Percentiles rank a stretch among this genome's conserved stretches.
Conservation (phyloP, 176 grass and related monocot species). For the Oryza meyeriana region DNA sequence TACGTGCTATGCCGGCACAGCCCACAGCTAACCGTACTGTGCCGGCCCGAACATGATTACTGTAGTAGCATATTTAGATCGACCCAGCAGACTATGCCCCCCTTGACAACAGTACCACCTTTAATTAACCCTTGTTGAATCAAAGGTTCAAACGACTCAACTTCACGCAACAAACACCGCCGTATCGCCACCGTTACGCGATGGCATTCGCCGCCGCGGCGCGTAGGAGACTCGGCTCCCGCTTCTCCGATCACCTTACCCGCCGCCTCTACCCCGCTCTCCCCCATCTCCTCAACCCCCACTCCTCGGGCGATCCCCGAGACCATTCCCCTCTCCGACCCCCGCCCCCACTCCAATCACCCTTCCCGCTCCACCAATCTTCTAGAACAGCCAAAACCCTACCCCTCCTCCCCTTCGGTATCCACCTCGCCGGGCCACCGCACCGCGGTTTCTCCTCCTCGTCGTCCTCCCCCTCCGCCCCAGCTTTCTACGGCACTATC, state of each 20-base stretch:
- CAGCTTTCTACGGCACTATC: not conserved
- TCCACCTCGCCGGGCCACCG: not conserved
- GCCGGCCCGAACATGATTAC: too few relatives aligned
- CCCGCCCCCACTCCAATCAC: not conserved
- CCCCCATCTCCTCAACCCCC: slow-evolving; percentile 4
- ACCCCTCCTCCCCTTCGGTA: not conserved
- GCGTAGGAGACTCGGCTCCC: slow-evolving; percentile 36
- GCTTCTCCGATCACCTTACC: slow-evolving; percentile 12
- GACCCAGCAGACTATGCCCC: too few relatives aligned
- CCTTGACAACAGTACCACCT: too few relatives aligned
- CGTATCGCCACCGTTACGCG: not conserved
- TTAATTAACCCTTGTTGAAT: too few relatives aligned
- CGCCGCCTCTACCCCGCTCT: slow-evolving; percentile 28
- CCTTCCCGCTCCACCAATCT: not conserved
- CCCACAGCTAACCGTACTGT: too few relatives aligned
- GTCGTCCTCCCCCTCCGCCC: not conserved
- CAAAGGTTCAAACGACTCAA: too few relatives aligned
- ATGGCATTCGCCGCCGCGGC: slow-evolving; percentile 44
- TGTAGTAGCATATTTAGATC: too few relatives aligned
- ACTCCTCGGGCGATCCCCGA: not conserved
- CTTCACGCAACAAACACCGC: not conserved
- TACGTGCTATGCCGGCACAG: too few relatives aligned
- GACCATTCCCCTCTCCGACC: not conserved
- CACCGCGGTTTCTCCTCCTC: not conserved
- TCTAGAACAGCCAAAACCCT: not conserved